Conservation (phyloP, 306 rosid species). For the Citrullus mucosospermus region DNA sequence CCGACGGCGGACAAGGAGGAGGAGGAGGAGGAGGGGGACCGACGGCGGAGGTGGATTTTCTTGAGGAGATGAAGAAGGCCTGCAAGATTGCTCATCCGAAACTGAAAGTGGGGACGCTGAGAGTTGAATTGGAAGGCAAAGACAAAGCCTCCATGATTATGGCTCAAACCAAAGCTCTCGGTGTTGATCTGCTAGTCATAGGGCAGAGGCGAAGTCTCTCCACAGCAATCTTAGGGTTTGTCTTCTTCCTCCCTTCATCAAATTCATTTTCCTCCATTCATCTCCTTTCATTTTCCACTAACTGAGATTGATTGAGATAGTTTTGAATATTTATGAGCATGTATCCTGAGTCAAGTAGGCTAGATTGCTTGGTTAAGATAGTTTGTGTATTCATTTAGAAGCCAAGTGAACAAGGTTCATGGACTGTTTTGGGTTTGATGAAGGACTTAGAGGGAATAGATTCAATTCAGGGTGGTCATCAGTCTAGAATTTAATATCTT, state of each 20-base stretch:
- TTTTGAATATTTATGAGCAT: neutral
- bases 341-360: neutral
- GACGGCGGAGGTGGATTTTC: conserved; percentile 26
- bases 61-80: conserved; percentile 50
- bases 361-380: no score
- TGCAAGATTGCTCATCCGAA: conserved; percentile 40
- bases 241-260: neutral
- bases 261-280: neutral
- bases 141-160: conserved; percentile 46
- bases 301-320: neutral
- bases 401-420: no score
- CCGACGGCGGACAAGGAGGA: conserved; percentile 18
- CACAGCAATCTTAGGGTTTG: conserved; percentile 53
- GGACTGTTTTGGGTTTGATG: no score
- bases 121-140: conserved; percentile 30
- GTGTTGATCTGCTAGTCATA: conserved; percentile 42
- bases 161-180: conserved; percentile 20
- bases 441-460: no score
- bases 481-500: no score
- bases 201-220: conserved; percentile 64
- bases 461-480: no score
- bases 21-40: conserved; percentile 14
- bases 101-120: conserved; percentile 19
- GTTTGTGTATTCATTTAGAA: no score
- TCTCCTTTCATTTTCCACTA: no score